Evolutionary conservation across 2,329 filamentous ascomycete species (phyloP).

Genomic region (Grosmannia penicillata): DNA sequence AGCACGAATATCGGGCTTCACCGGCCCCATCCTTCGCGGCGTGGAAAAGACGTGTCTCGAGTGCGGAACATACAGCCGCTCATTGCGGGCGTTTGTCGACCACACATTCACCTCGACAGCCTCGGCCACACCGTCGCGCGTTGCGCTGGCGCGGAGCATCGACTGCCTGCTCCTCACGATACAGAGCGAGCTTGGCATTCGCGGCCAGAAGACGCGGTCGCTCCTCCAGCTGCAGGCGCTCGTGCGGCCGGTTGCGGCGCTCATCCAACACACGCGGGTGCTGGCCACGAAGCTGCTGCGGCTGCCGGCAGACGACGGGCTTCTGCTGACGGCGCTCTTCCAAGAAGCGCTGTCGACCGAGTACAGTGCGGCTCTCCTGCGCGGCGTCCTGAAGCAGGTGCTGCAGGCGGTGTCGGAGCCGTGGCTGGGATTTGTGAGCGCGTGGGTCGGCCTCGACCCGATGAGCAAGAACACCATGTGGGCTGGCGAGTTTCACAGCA

Average conservation of each 20-base stretch:
- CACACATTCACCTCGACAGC: conserved; percentile 3
- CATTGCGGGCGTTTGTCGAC: conserved; percentile 12
- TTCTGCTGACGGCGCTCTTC: conserved; percentile 47
- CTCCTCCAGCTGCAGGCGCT: conserved; percentile 37
- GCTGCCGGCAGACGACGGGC: conserved; percentile 35
- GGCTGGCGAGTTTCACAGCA: conserved; percentile 18
- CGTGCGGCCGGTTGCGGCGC: conserved; percentile 28
- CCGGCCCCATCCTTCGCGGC: conserved; percentile 30
- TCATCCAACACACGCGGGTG: conserved; percentile 35
- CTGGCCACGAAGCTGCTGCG: conserved; percentile 32
- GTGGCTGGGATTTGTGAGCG: conserved; percentile 33
- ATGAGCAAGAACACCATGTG: conserved; percentile 26
- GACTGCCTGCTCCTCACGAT: conserved; percentile 32
- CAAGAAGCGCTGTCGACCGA: conserved; percentile 48
- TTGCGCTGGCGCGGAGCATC: conserved; percentile 36
- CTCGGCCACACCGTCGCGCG: conserved; percentile 24
- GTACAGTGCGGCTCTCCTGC: conserved; percentile 45
- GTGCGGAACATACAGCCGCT: conserved; percentile 31
- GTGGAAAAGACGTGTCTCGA: conserved; percentile 31
- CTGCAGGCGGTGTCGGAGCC: conserved; percentile 25
- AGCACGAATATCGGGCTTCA: conserved; percentile 41
- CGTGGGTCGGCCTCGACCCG: conserved; percentile 58
- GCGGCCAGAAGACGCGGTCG: conserved; percentile 27
- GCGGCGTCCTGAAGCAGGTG: conserved; percentile 51
- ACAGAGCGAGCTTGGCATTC: conserved; percentile 31